Evolutionary conservation across 1,139 yeast genomes (phyloP).

Genomic region (Taiozyma onychis): DNA sequence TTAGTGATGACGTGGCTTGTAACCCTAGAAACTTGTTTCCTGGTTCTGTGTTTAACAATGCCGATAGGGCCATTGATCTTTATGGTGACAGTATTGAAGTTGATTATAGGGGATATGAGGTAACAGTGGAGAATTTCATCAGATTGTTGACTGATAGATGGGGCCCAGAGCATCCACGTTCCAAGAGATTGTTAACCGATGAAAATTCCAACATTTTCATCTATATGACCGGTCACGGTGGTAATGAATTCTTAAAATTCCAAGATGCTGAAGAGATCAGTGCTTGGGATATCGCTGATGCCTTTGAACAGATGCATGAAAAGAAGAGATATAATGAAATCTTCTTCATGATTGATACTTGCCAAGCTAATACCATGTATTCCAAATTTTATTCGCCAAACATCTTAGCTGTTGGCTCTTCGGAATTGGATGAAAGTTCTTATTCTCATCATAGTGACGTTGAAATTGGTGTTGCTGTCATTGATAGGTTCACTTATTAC

Average conservation of each 20-base stretch:
- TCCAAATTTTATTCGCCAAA: slow-evolving; percentile 90
- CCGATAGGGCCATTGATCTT: slow-evolving; percentile 88
- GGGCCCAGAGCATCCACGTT: slow-evolving; percentile 90
- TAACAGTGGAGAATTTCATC: slow-evolving; percentile 92
- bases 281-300: slow-evolving; percentile 93
- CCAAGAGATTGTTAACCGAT: slow-evolving; percentile 85
- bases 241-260: slow-evolving; percentile 92
- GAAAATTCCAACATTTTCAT: slow-evolving; percentile 91
- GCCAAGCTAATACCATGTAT: slow-evolving; percentile 98
- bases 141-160: slow-evolving; percentile 89
- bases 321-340: slow-evolving; percentile 93
- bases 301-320: slow-evolving; percentile 95
- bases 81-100: slow-evolving; percentile 95
- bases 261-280: slow-evolving; percentile 99
- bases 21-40: slow-evolving; percentile 95
- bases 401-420: slow-evolving; percentile 87
- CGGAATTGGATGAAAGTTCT: slow-evolving; percentile 83
- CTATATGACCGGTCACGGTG: slow-evolving; percentile 98
- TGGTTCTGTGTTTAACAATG: slow-evolving; percentile 92
- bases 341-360: slow-evolving; percentile 95
- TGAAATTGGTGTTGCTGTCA: slow-evolving; percentile 96
- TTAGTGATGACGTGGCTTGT: slow-evolving; percentile 96
- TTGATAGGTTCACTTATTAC: slow-evolving; percentile 91
- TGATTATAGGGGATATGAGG: slow-evolving; percentile 96
- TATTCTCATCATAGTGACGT: slow-evolving; percentile 95